phyloP scores from a whole-genome alignment of 495 filamentous ascomycete genomes.

The Aspergillus incahuasiensis region DNA sequence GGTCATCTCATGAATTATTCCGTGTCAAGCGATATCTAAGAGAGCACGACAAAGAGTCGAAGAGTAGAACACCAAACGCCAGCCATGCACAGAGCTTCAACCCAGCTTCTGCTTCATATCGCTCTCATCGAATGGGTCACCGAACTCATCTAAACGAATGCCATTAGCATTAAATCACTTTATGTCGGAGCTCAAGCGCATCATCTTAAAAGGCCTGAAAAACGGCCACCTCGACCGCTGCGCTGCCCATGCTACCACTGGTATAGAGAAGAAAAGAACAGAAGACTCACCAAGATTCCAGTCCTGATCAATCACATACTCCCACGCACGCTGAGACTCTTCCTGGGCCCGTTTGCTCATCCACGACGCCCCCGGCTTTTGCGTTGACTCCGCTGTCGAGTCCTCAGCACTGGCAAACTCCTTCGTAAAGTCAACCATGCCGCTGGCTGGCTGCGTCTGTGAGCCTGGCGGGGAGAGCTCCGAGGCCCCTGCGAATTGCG shows the following conservation, averaged over 20 bases:
- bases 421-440: constrained; percentile 1
- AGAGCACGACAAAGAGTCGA: not conserved
- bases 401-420: not conserved
- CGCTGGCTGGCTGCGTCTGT: constrained; percentile 31
- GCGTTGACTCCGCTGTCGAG: constrained; percentile 1
- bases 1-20: constrained; percentile 32
- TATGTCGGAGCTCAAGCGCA: not conserved
- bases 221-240: not conserved
- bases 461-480: constrained; percentile 55
- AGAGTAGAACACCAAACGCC: constrained; percentile 9
- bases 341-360: constrained; percentile 56
- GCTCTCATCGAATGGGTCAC: constrained; percentile 57
- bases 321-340: constrained; percentile 52
- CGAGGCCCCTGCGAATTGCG: constrained; percentile 22
- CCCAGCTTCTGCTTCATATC: constrained; percentile 52
- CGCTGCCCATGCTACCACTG: too few relatives aligned
- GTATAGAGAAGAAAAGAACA: not conserved
- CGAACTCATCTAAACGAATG: constrained; percentile 40
- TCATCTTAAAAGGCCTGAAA: not conserved
- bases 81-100: constrained; percentile 31
- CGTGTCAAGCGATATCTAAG: not conserved
- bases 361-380: constrained; percentile 48
- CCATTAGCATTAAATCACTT: not conserved
- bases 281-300: constrained; percentile 39
- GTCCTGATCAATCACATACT: constrained; percentile 43